These are phyloP conservation scores for Santalum album DNA, from an alignment of 164 flowering plant genomes.

Conservation along the genomic window DNA sequence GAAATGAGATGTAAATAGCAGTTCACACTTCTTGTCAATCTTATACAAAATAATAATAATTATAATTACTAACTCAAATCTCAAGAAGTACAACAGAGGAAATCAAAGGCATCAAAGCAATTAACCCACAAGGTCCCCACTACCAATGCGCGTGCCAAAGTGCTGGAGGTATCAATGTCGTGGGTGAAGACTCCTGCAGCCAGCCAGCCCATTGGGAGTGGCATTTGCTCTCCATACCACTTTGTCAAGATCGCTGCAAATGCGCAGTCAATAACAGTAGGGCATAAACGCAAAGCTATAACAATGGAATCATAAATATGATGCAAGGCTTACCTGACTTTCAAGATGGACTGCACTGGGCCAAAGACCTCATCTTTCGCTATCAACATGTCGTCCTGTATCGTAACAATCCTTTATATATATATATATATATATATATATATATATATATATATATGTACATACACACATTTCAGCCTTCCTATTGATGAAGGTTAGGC, in stretches of 20 bases:
- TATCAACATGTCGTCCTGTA: constrained; percentile 57
- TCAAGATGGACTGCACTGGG: constrained; percentile 61
- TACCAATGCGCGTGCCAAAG: constrained; percentile 39
- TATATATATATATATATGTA: background rate
- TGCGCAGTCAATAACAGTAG: background rate
- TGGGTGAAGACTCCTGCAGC: constrained; percentile 60
- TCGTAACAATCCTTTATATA: no score
- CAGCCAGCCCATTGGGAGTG: constrained; percentile 40
- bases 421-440: background rate
- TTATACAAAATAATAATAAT: no score
- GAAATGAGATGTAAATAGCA: no score
- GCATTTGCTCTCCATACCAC: constrained; percentile 40
- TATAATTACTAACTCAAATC: no score
- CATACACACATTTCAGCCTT: background rate
- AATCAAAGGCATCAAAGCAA: constrained; percentile 50
- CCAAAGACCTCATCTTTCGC: constrained; percentile 71
- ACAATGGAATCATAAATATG: background rate
- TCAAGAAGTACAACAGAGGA: no score
- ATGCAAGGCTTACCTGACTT: constrained; percentile 40
- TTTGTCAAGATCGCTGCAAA: constrained; percentile 37
- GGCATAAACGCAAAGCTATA: background rate
- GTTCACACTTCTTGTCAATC: no score
- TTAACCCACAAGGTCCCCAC: constrained; percentile 56
- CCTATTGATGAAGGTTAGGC: background rate
- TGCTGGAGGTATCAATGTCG: constrained; percentile 52